phyloP scores from a whole-genome alignment of 1,284 basidiomycete species.

The Ustilago hordei region DNA sequence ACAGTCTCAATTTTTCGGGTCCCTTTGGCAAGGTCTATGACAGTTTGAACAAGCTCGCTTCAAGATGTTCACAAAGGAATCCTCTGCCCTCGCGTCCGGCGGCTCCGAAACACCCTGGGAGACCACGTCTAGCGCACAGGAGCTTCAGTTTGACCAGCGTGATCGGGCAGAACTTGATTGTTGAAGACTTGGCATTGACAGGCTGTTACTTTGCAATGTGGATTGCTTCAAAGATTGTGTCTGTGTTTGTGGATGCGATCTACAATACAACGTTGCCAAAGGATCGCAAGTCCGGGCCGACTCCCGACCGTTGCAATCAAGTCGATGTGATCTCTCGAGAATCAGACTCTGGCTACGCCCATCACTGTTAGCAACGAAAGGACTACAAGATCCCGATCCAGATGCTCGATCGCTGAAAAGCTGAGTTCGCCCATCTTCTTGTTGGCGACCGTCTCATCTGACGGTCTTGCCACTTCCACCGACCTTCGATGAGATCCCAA shows the following conservation, averaged over 20 bases:
- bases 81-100: slow-evolving; percentile 16
- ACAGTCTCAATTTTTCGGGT: slow-evolving; percentile 9
- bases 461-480: background rate
- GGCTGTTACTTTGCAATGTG: background rate
- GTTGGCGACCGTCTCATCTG: slow-evolving; percentile 1
- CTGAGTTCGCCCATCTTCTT: slow-evolving; percentile 31
- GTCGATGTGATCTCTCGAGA: too few species aligned
- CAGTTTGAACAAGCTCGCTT: slow-evolving; percentile 9
- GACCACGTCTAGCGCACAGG: background rate
- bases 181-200: background rate
- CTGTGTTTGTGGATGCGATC: background rate
- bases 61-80: background rate
- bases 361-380: slow-evolving; percentile 39
- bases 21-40: slow-evolving; percentile 37
- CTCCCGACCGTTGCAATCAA: too few species aligned
- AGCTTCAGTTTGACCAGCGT: background rate
- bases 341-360: slow-evolving; percentile 24
- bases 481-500: background rate
- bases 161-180: background rate
- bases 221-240: background rate
- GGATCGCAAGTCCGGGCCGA: background rate
- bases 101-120: background rate
- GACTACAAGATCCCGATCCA: slow-evolving; percentile 38
- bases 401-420: slow-evolving; percentile 6
- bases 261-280: background rate